These are phyloP conservation scores for Sideroxylon spinosum DNA, from an alignment of 179 eudicot genomes.

Conservation along the genomic window DNA sequence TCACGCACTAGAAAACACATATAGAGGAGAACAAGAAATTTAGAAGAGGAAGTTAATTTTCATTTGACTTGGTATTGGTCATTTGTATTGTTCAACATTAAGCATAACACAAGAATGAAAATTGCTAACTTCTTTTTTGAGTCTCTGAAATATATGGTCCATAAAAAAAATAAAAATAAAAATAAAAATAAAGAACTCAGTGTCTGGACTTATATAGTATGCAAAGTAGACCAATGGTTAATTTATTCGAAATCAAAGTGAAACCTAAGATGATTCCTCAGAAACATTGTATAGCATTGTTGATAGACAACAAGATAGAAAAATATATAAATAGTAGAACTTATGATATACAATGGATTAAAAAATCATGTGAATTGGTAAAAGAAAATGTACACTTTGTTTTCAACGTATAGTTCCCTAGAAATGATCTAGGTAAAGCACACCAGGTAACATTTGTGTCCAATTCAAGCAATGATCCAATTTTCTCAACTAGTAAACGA, in stretches of 20 bases:
- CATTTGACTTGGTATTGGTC: slow-evolving; percentile 79
- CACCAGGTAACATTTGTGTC: slow-evolving; percentile 96
- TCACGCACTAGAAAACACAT: slow-evolving; percentile 1
- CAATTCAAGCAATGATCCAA: slow-evolving; percentile 91
- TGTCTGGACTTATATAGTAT: slow-evolving; percentile 2
- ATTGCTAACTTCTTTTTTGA: slow-evolving; percentile 79
- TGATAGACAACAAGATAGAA: neutral
- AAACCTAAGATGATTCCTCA: neutral
- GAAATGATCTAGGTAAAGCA: slow-evolving; percentile 89
- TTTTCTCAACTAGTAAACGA: slow-evolving; percentile 82
- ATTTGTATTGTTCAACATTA: slow-evolving; percentile 94
- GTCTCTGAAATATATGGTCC: slow-evolving; percentile 67
- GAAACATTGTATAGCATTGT: neutral
- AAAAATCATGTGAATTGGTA: neutral
- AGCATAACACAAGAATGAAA: slow-evolving; percentile 97
- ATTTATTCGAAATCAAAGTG: neutral
- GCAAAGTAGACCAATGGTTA: neutral
- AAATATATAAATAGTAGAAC: neutral
- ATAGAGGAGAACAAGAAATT: slow-evolving; percentile 1
- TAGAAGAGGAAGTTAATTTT: slow-evolving; percentile 7
- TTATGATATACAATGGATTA: neutral
- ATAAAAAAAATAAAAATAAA: too few species aligned
- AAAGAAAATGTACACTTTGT: slow-evolving; percentile 49
- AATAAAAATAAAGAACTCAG: slow-evolving; percentile 1
- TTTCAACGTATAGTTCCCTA: slow-evolving; percentile 86